Conservation (phyloP, 768 basidiomycete species). For the Strobilomyces dryophilus region DNA sequence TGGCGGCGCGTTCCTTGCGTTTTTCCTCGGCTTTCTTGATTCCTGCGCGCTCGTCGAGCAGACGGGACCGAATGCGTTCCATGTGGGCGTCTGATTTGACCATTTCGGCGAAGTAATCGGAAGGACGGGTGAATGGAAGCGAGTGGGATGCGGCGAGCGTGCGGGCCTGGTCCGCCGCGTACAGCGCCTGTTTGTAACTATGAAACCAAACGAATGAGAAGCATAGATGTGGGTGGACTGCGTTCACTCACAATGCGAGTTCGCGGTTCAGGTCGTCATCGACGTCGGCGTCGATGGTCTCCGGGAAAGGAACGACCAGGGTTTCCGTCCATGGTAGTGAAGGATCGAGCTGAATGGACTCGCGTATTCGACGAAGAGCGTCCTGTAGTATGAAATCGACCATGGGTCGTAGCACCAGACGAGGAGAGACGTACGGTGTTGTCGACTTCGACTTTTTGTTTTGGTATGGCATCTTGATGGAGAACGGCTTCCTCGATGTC, state of each 20-base stretch:
- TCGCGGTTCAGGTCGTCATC: conserved; percentile 91
- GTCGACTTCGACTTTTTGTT: conserved; percentile 66
- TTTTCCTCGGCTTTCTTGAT: conserved; percentile 94
- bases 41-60: conserved; percentile 82
- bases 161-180: conserved; percentile 73
- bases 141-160: conserved; percentile 73
- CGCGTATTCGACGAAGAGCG: conserved; percentile 77
- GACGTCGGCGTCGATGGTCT: conserved; percentile 71
- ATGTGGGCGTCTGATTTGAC: conserved; percentile 96
- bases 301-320: conserved; percentile 64
- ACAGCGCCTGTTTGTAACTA: conserved; percentile 95
- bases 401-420: neutral
- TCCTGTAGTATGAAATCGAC: conserved; percentile 39
- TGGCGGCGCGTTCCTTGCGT: conserved; percentile 86
- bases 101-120: conserved; percentile 98
- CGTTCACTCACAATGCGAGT: conserved; percentile 76
- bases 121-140: conserved; percentile 84
- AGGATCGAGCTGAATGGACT: conserved; percentile 69
- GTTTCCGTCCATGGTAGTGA: conserved; percentile 85
- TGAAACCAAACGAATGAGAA: neutral
- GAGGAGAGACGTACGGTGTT: conserved; percentile 54
- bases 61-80: conserved; percentile 88
- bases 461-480: conserved; percentile 79
- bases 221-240: neutral
- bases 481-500: conserved; percentile 58